Conservation (phyloP, 164 flowering plant genomes). For the Nymphaea colorata region DNA sequence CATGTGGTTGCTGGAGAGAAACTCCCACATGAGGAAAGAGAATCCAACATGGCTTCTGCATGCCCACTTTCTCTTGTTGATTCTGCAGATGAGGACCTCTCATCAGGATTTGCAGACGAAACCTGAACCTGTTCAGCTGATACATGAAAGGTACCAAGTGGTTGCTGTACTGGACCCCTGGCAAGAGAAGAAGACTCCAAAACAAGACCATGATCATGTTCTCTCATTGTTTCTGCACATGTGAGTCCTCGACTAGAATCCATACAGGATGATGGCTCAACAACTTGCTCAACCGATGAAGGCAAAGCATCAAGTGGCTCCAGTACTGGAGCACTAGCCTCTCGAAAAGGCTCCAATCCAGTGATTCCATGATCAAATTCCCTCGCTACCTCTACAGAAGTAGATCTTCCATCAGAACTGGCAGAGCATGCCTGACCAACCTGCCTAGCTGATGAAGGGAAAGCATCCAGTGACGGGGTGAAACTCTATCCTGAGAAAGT, state of each 20-base stretch:
- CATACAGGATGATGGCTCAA: no score
- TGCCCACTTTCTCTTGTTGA: not conserved
- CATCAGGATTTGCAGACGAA: not conserved
- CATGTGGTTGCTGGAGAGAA: not conserved
- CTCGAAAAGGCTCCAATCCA: no score
- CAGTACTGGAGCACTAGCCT: no score
- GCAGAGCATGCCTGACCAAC: constrained; percentile 2
- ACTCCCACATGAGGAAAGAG: not conserved
- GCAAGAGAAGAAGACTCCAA: not conserved
- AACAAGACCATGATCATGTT: not conserved
- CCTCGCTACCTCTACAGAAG: not conserved
- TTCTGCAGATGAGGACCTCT: not conserved
- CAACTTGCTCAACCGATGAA: no score
- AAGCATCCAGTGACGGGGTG: not conserved
- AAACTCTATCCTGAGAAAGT: constrained; percentile 1
- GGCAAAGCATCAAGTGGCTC: no score
- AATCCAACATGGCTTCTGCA: not conserved
- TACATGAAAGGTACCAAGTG: not conserved
- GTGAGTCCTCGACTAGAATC: no score
- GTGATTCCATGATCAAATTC: no score
- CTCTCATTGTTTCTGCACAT: not conserved
- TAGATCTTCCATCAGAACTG: not conserved
- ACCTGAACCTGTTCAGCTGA: not conserved
- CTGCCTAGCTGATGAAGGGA: constrained; percentile 1
- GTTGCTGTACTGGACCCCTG: not conserved